Evolutionary conservation across 345 rosid genomes (phyloP).

Genomic region (Acer negundo): DNA sequence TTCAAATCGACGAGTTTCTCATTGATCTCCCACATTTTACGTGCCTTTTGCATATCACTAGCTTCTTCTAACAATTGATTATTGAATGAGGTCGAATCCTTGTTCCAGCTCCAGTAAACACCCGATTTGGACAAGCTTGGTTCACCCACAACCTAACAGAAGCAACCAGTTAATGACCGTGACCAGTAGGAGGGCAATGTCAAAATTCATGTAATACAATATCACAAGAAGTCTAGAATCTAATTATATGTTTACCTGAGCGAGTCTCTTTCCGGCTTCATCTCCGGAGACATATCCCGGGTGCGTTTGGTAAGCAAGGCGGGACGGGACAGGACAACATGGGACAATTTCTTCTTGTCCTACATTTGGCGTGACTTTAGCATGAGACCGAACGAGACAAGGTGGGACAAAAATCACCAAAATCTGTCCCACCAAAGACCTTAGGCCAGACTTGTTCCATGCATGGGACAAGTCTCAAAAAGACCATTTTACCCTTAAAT

Average conservation of each 20-base stretch:
- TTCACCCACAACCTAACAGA: conserved; percentile 69
- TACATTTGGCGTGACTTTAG: too few relatives aligned
- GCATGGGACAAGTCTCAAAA: too few relatives aligned
- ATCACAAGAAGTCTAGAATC: too few relatives aligned
- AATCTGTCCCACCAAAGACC: too few relatives aligned
- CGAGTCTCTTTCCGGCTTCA: conserved; percentile 92
- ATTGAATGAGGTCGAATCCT: conserved; percentile 66
- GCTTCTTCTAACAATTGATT: conserved; percentile 43
- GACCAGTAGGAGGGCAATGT: too few relatives aligned
- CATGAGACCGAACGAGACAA: too few relatives aligned
- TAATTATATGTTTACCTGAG: conserved; percentile 56
- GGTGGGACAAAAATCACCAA: too few relatives aligned
- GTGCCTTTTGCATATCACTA: conserved; percentile 68
- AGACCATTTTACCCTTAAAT: too few relatives aligned
- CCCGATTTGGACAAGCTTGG: conserved; percentile 89
- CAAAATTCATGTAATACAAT: background rate
- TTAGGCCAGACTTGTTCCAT: too few relatives aligned
- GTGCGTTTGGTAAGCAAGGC: too few relatives aligned
- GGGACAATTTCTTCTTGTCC: too few relatives aligned
- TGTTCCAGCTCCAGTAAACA: conserved; percentile 98
- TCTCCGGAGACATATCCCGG: conserved; percentile 91
- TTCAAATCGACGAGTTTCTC: conserved; percentile 89
- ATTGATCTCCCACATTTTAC: conserved; percentile 90
- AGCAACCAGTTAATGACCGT: background rate
- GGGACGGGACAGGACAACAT: too few relatives aligned